These are phyloP conservation scores for Musa beccarii DNA, from an alignment of 176 grass and related monocot genomes.

Conservation along the genomic window DNA sequence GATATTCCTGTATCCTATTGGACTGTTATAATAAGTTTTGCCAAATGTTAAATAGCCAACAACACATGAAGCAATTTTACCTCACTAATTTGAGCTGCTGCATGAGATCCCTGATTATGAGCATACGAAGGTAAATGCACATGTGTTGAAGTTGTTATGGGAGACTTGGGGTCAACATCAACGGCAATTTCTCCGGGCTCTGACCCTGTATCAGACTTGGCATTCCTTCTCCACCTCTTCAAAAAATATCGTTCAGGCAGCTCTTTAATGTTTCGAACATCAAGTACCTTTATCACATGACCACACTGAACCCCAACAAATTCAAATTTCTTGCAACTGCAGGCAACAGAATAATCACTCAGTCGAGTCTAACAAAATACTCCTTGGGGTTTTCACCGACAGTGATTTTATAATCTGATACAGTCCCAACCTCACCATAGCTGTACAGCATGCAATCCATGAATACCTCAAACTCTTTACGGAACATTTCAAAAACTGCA, in stretches of 20 bases:
- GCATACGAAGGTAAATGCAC: slow-evolving; percentile 28
- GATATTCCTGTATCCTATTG: slow-evolving; percentile 36
- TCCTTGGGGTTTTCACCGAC: slow-evolving; percentile 28
- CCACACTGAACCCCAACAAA: slow-evolving; percentile 76
- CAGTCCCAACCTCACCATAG: slow-evolving; percentile 11
- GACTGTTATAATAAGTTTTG: background rate
- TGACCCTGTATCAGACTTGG: slow-evolving; percentile 39
- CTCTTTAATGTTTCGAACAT: slow-evolving; percentile 96
- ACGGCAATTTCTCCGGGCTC: slow-evolving; percentile 29
- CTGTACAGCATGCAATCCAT: slow-evolving; percentile 37
- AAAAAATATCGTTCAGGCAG: slow-evolving; percentile 66
- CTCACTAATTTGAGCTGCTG: slow-evolving; percentile 35
- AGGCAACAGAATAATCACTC: slow-evolving; percentile 33
- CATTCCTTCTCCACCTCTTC: slow-evolving; percentile 67
- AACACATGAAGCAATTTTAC: slow-evolving; percentile 21
- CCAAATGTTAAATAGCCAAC: slow-evolving; percentile 7
- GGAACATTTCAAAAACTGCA: slow-evolving; percentile 39
- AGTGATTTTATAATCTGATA: slow-evolving; percentile 34
- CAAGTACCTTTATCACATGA: slow-evolving; percentile 79
- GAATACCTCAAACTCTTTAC: slow-evolving; percentile 42
- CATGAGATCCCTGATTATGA: slow-evolving; percentile 33
- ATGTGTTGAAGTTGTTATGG: slow-evolving; percentile 32
- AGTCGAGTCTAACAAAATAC: slow-evolving; percentile 27
- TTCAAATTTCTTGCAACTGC: slow-evolving; percentile 91
- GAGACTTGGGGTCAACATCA: slow-evolving; percentile 29